Conservation (phyloP, 2,329 filamentous ascomycete genomes). For the Alternaria tenuissima region DNA sequence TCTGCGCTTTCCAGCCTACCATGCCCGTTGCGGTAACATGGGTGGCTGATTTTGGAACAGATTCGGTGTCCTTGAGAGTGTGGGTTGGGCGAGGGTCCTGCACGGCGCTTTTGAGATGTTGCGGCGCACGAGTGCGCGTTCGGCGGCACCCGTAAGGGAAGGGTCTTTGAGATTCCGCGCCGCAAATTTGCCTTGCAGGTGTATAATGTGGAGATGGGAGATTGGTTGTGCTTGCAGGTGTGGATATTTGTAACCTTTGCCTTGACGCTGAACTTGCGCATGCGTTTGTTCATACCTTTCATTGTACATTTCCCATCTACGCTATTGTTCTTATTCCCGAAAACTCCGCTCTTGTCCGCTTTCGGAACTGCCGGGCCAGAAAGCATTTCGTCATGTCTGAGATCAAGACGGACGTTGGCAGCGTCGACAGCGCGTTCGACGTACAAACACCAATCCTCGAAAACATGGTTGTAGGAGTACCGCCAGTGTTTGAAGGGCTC, state of each 20-base stretch:
- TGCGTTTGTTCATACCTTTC: background rate
- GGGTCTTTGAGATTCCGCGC: constrained; percentile 1
- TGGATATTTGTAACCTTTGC: background rate
- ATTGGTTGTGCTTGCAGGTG: background rate
- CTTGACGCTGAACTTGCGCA: background rate
- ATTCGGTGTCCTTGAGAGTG: constrained; percentile 11
- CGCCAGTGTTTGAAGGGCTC: constrained; percentile 47
- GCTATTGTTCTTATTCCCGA: constrained; percentile 15
- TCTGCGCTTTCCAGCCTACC: constrained; percentile 2
- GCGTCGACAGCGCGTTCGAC: constrained; percentile 31
- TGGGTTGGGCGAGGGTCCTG: background rate
- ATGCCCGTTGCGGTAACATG: constrained; percentile 15
- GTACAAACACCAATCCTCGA: constrained; percentile 45
- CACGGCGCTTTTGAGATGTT: constrained; percentile 12
- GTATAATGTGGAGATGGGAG: background rate
- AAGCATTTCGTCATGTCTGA: constrained; percentile 27
- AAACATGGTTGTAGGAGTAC: constrained; percentile 49
- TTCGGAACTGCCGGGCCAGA: constrained; percentile 14
- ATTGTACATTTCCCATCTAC: background rate
- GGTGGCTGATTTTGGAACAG: constrained; percentile 7
- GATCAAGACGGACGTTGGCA: constrained; percentile 18
- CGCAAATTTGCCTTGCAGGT: constrained; percentile 7
- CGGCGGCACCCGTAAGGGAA: background rate
- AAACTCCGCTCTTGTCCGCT: constrained; percentile 21
- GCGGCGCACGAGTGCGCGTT: constrained; percentile 4